Evolutionary conservation across 176 grass and related monocot genomes (phyloP).

Genomic region (Oryza meridionalis): DNA sequence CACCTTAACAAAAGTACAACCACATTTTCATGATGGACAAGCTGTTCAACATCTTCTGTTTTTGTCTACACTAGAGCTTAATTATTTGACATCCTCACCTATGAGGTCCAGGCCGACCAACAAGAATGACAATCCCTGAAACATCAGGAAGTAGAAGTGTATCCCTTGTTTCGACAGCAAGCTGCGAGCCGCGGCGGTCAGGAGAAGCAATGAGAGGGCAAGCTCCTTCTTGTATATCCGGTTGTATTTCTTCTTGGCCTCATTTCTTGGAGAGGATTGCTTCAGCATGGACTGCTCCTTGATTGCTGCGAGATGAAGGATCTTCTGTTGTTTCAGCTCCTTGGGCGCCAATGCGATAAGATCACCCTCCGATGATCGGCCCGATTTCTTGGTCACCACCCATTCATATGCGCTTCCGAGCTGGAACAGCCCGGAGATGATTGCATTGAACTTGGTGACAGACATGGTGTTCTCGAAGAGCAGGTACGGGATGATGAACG

Average conservation of each 20-base stretch:
- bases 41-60: neutral
- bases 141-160: slow-evolving; percentile 96
- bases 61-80: slow-evolving; percentile 23
- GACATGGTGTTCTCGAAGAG: slow-evolving; percentile 99
- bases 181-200: slow-evolving; percentile 72
- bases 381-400: slow-evolving; percentile 91
- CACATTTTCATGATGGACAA: neutral
- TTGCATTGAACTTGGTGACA: slow-evolving; percentile 94
- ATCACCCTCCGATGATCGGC: slow-evolving; percentile 62
- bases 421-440: slow-evolving; percentile 89
- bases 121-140: slow-evolving; percentile 86
- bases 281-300: slow-evolving; percentile 26
- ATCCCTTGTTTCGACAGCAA: slow-evolving; percentile 84
- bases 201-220: slow-evolving; percentile 70
- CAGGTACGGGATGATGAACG: slow-evolving; percentile 84
- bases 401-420: slow-evolving; percentile 78
- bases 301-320: slow-evolving; percentile 26
- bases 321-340: slow-evolving; percentile 34
- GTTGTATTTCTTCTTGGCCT: slow-evolving; percentile 61
- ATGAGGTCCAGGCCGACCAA: slow-evolving; percentile 90
- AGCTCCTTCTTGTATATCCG: slow-evolving; percentile 92
- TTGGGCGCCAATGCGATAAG: slow-evolving; percentile 39
- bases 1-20: slow-evolving; percentile 7
- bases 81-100: slow-evolving; percentile 69
- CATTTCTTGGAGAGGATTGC: slow-evolving; percentile 25